Evolutionary conservation across 495 filamentous ascomycete genomes (phyloP).

Genomic region (Entonaema liquescens): DNA sequence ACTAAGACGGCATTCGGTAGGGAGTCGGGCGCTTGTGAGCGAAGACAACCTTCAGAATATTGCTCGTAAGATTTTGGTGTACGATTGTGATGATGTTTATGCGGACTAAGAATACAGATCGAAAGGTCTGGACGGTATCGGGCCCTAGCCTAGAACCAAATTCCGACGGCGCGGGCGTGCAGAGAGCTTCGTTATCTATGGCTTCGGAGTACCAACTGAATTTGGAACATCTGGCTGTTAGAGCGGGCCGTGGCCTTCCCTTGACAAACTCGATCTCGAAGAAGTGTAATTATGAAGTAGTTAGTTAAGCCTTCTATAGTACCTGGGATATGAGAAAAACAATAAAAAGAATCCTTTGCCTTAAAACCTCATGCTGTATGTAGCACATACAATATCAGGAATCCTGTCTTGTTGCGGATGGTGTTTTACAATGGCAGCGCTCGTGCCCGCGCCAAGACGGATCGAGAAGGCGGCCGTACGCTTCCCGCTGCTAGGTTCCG

Average conservation of each 20-base stretch:
- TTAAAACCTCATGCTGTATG: background rate
- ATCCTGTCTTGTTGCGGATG: background rate
- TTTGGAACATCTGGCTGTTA: slow-evolving; percentile 13
- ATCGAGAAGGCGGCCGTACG: background rate
- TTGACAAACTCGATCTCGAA: background rate
- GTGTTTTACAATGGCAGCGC: background rate
- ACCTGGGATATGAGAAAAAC: background rate
- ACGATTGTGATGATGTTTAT: background rate
- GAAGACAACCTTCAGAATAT: no score
- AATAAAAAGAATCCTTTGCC: background rate
- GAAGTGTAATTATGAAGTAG: background rate
- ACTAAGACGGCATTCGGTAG: background rate
- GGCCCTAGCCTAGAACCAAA: background rate
- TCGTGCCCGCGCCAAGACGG: slow-evolving; percentile 1
- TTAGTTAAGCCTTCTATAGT: background rate
- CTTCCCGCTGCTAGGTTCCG: background rate
- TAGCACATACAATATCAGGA: background rate
- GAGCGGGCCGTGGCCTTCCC: background rate
- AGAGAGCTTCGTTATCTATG: slow-evolving; percentile 24
- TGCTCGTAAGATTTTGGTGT: no score
- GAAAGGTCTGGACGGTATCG: background rate
- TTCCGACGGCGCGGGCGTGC: background rate
- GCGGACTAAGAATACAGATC: background rate
- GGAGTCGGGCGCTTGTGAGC: no score
- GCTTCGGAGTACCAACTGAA: slow-evolving; percentile 14